Evolutionary conservation across 305 asterid genomes (phyloP), one percentile per base, ranked within the genome.

Genomic region (Caryopteris hybrid): DNA sequence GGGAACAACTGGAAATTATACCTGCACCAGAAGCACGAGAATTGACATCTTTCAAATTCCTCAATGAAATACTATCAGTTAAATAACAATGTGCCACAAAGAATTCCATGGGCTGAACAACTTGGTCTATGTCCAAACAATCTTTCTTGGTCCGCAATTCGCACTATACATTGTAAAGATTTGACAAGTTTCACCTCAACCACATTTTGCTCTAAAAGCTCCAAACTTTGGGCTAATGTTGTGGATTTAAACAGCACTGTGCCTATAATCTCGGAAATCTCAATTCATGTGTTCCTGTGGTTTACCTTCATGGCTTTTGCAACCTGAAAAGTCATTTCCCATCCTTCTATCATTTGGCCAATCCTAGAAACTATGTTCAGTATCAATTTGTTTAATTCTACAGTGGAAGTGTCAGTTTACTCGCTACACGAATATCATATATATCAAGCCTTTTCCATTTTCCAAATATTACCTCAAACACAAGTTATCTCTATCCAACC

Each of bases 1-100:
- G 99, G 99, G 77, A 94, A 94, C 83, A 94, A 78, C 74, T 91
- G 96, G 77, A 94, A 94, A 79, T 91, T 89, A 79, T 84, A 93
- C 82, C 99, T 88, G 88, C 88, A 78, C 47, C 64, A 60, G 61
- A 68, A 69, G 65, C 27, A 43, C 46, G 39, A 72, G 55, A 64
- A 59, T 62, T 58, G 34, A 64, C 50, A 72, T 22, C 16, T 22
- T 55, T 45, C 34, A 45, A 39, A 50, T 4, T 17, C 17, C 18
- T 46, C 22, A 18, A 20, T 27, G 25, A 20, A 23, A 55, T 25
- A 29, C 10, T 51, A 68, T 34, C 17, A n/a, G 58, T 57, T 23
- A 71, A 20, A 39, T 48, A 7, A 23, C 27, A 63, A 65, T 58
- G 48, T 16, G 3, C 6, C 61, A 29, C 17, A 27, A 25, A 17